These are phyloP conservation scores for Suhomyces anneliseae DNA, from an alignment of 1,139 yeast species.

Conservation along the genomic window DNA sequence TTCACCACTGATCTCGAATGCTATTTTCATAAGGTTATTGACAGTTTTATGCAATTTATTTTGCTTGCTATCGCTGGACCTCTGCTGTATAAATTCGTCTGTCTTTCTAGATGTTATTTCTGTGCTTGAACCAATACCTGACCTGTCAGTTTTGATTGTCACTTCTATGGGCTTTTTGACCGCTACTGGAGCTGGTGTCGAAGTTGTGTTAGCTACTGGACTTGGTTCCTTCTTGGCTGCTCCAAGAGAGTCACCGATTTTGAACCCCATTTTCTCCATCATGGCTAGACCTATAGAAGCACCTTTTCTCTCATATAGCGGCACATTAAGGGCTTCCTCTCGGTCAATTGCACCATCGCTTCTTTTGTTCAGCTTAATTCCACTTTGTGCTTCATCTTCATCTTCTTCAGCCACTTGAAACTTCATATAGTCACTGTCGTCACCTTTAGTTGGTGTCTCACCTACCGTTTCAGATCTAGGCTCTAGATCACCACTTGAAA, in stretches of 20 bases:
- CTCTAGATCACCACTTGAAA: no score
- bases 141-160: constrained; percentile 12
- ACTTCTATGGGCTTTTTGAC: constrained; percentile 12
- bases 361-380: neutral
- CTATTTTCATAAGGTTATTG: constrained; percentile 20
- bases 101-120: neutral
- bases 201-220: neutral
- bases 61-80: neutral
- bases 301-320: constrained; percentile 9
- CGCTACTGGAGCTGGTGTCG: neutral
- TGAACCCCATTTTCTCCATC: constrained; percentile 60
- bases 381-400: neutral
- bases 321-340: constrained; percentile 6
- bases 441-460: neutral
- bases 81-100: neutral
- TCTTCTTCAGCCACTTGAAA: neutral
- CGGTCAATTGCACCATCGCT: neutral
- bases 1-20: constrained; percentile 31
- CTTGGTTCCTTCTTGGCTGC: constrained; percentile 1
- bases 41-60: constrained; percentile 5
- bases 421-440: constrained; percentile 6
- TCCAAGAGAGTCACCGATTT: constrained; percentile 47
- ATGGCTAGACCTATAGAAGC: constrained; percentile 48
- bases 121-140: constrained; percentile 13
- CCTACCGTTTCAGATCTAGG: no score